Conservation (phyloP, 2,329 filamentous ascomycete species). For the Colletotrichum aenigma region DNA sequence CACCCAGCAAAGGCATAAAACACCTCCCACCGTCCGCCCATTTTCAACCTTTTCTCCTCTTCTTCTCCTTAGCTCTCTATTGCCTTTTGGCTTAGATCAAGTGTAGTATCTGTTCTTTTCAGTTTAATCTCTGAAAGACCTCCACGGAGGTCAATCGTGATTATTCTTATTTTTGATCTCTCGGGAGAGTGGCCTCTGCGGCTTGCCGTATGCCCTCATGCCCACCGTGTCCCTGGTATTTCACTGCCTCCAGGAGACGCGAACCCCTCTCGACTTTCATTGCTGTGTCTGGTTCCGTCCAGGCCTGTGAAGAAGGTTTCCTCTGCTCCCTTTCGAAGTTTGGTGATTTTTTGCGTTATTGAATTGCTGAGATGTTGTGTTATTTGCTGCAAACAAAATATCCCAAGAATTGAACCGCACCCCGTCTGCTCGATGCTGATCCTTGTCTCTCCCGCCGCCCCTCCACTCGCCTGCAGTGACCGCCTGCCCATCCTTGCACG, state of each 20-base stretch:
- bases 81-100: conserved; percentile 64
- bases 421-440: neutral
- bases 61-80: conserved; percentile 39
- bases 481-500: neutral
- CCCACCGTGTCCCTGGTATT: conserved; percentile 74
- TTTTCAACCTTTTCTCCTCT: conserved; percentile 30
- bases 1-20: neutral
- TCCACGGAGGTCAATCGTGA: conserved; percentile 67
- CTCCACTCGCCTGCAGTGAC: neutral
- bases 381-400: neutral
- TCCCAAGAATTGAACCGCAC: neutral
- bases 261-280: conserved; percentile 62
- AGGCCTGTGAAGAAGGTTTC: conserved; percentile 57
- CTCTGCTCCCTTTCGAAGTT: neutral
- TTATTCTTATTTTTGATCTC: conserved; percentile 74
- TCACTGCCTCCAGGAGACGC: conserved; percentile 74
- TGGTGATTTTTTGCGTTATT: neutral
- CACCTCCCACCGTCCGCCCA: neutral
- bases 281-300: conserved; percentile 53
- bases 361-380: neutral
- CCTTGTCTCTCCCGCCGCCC: neutral
- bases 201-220: conserved; percentile 65
- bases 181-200: conserved; percentile 53
- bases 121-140: conserved; percentile 81
- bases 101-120: conserved; percentile 84